Percentiles rank a stretch among this genome's conserved stretches.
These are phyloP conservation scores for Boeremia lycopersici DNA, from an alignment of 2,329 filamentous ascomycete species.

Conservation along the genomic window DNA sequence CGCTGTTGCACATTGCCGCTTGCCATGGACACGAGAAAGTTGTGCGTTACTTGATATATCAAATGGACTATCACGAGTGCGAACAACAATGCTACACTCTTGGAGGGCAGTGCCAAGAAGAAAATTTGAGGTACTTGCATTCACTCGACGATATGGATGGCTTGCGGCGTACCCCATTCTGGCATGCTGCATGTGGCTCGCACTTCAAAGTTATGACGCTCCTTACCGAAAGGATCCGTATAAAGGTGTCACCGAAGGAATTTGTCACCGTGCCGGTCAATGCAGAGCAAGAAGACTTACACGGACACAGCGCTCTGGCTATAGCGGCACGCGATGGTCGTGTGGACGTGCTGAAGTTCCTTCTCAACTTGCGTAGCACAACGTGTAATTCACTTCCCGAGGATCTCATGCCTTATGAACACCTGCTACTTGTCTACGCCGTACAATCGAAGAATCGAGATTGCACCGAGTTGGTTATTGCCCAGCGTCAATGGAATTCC, in stretches of 20 bases:
- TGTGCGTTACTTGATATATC: neutral
- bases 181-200: too few species aligned
- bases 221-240: neutral
- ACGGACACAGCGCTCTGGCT: neutral
- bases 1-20: neutral
- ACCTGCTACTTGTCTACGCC: neutral
- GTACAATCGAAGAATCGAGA: neutral
- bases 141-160: too few species aligned
- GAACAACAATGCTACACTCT: too few species aligned
- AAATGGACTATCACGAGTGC: neutral
- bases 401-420: neutral
- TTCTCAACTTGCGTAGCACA: neutral
- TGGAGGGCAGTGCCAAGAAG: too few species aligned
- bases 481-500: neutral
- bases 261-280: neutral
- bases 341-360: neutral
- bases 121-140: too few species aligned
- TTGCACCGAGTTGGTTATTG: neutral
- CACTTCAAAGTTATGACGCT: too few species aligned
- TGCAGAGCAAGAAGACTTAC: neutral
- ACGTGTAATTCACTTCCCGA: neutral
- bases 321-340: neutral
- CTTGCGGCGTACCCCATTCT: too few species aligned
- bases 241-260: neutral
- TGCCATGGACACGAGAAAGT: neutral